These are phyloP conservation scores for Dendrobium chrysotoxum DNA, from an alignment of 106 monocot genomes.

Conservation along the genomic window DNA sequence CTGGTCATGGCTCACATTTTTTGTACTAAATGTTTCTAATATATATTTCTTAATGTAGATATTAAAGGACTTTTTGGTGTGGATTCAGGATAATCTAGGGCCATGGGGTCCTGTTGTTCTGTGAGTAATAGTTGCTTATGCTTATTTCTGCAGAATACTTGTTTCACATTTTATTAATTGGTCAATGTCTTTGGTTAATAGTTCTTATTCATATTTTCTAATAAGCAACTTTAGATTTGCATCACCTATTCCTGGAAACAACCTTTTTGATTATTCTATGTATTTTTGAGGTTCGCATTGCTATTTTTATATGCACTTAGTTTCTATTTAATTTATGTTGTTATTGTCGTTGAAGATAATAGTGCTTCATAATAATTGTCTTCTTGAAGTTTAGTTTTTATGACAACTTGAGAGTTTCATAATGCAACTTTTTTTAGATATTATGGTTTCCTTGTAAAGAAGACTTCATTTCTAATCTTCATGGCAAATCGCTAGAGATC, in stretches of 20 bases:
- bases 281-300: not conserved
- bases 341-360: not conserved
- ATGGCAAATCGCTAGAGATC: not conserved
- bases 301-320: not conserved
- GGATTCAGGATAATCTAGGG: constrained; percentile 84
- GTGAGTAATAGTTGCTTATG: constrained; percentile 36
- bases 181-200: not conserved
- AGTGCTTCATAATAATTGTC: not conserved
- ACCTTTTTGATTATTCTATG: not conserved
- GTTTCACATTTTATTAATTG: not conserved
- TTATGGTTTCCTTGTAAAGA: not conserved
- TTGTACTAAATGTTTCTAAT: not conserved
- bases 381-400: not conserved
- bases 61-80: constrained; percentile 82
- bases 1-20: not conserved
- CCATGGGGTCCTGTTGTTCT: constrained; percentile 91
- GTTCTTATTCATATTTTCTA: not conserved
- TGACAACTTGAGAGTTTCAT: not conserved
- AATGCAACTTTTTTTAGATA: not conserved
- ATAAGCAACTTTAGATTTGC: not conserved
- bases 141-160: not conserved
- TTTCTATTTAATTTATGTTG: constrained; percentile 4
- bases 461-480: not conserved
- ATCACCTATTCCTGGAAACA: not conserved
- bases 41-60: constrained; percentile 38